Evolutionary conservation across 805 yeast species (phyloP).

Genomic region (Candida jianshihensis): DNA sequence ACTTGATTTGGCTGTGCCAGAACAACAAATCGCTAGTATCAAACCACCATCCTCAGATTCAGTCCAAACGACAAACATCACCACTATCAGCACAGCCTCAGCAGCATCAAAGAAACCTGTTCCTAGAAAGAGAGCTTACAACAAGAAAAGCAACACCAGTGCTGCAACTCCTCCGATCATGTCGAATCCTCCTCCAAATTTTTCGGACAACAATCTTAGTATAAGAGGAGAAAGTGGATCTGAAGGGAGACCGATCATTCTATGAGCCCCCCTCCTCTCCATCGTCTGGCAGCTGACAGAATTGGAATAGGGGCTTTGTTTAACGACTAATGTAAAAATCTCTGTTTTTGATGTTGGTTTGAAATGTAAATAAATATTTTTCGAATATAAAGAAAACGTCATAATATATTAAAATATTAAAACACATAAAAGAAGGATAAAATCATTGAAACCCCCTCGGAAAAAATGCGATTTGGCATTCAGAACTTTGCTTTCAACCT

Average conservation of each 20-base stretch:
- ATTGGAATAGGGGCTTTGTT: not conserved
- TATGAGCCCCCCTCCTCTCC: conserved; percentile 3
- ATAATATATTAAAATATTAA: no score
- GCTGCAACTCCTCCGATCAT: conserved; percentile 7
- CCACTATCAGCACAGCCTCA: not conserved
- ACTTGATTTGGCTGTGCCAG: conserved; percentile 46
- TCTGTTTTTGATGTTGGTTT: no score
- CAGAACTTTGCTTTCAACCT: no score
- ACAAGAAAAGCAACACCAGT: conserved; percentile 16
- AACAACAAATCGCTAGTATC: conserved; percentile 68
- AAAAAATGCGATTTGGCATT: no score
- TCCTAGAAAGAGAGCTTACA: conserved; percentile 14
- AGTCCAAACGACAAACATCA: conserved; percentile 1
- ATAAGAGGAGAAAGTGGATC: conserved; percentile 11
- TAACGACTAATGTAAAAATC: no score
- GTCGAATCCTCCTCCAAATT: conserved; percentile 1
- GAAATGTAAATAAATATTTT: no score
- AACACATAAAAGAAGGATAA: no score
- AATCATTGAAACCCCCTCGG: no score
- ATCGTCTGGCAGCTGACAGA: not conserved
- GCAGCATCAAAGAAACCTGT: conserved; percentile 9
- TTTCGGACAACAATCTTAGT: not conserved
- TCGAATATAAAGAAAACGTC: no score
- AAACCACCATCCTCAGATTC: conserved; percentile 28
- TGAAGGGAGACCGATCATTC: conserved; percentile 18